phyloP scores from a whole-genome alignment of 1,284 basidiomycete genomes.

The Apiotrichum sp. region DNA sequence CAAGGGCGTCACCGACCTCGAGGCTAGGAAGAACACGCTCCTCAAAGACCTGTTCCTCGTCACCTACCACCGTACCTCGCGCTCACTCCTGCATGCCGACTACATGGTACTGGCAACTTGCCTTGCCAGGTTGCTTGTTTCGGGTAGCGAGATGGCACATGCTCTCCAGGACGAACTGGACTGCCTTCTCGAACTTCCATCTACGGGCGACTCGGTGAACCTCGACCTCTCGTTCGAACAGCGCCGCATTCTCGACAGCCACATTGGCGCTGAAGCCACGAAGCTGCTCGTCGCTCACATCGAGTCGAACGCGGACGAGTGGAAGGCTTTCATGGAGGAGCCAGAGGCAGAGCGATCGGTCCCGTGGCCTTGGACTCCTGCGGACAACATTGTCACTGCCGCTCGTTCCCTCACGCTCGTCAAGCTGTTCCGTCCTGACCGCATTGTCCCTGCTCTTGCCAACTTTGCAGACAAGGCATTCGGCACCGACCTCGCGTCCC shows the following conservation, averaged over 20 bases:
- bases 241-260: slow-evolving; percentile 25
- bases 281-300: slow-evolving; percentile 69
- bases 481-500: slow-evolving; percentile 30
- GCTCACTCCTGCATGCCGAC: slow-evolving; percentile 85
- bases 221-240: slow-evolving; percentile 27
- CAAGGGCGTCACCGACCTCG: slow-evolving; percentile 67
- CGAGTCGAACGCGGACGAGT: slow-evolving; percentile 59
- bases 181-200: slow-evolving; percentile 71
- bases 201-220: slow-evolving; percentile 8
- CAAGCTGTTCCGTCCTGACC: slow-evolving; percentile 43
- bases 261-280: slow-evolving; percentile 47
- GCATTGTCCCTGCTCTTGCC: slow-evolving; percentile 31
- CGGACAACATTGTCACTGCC: slow-evolving; percentile 23
- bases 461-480: slow-evolving; percentile 37
- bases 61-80: slow-evolving; percentile 82
- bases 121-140: slow-evolving; percentile 82
- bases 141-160: slow-evolving; percentile 59
- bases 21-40: slow-evolving; percentile 72
- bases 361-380: slow-evolving; percentile 64
- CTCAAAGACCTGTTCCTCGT: slow-evolving; percentile 85
- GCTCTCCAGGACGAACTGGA: slow-evolving; percentile 74
- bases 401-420: slow-evolving; percentile 31
- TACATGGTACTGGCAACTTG: slow-evolving; percentile 86
- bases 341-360: slow-evolving; percentile 64
- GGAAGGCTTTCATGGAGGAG: slow-evolving; percentile 69